Base-by-base conservation (phyloP, 2,329 filamentous ascomycete species). In the Scytalidium lignicola region DNA sequence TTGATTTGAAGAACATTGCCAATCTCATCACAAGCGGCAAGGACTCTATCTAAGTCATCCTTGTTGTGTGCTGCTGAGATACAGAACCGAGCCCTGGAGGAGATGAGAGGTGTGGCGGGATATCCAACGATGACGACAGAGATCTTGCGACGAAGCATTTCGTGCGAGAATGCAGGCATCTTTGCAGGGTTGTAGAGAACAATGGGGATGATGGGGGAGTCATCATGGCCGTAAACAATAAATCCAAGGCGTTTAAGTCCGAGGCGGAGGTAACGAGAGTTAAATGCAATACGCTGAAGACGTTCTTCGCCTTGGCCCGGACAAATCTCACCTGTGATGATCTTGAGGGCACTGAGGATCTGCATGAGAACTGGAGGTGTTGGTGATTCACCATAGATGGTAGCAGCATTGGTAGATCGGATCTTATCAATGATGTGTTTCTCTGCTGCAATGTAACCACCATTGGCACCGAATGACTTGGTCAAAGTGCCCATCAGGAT, bases 131-230 rank as follows among this genome's bases (percentile, higher is more conserved):
- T 89, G 37, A 99, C 93, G 46, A 97, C 89, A 0, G 92, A 93
- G 60, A 99, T 97, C 70, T 96, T 97, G 64, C 93, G 89, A 72
- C 88, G 89, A 52, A 97, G 81, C 93, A 99, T 97, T 69, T 97
- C 93, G 66, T 96, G 93, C 44, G 90, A 96, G 70, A 99, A 99
- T 51, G 93, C 92, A 3, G 92, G 88, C 78, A 99, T 96, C 74
- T 99, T 99, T 62, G 89, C 93, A n/a, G 93, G 93, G 71, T 97
- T 90, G 77, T 96, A 99, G 22, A 99, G 83, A 63, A 96, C 80
- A 58, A 99, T 70, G 47, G 93, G 93, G 59, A 99, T 90, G 60
- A 99, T 97, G 49, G 93, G 93, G 4, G 91, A 96, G 71, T 99
- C 93, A 65, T 99, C 93, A 67, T 97, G 91, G 53, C 93, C 93